Evolutionary conservation across 2,329 filamentous ascomycete genomes (phyloP).

Genomic region (Cytospora piceicola): DNA sequence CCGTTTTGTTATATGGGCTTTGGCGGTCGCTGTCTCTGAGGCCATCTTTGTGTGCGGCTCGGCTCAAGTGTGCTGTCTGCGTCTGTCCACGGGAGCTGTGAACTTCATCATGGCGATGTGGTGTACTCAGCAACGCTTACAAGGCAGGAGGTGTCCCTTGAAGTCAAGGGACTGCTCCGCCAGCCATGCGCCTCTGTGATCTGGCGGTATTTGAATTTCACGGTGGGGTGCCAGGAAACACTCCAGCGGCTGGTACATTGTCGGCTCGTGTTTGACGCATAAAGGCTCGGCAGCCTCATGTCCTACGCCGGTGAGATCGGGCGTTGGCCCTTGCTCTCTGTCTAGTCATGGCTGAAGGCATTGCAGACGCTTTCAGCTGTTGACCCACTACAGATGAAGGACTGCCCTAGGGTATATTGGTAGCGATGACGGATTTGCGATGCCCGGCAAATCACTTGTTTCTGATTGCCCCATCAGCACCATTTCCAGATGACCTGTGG

Average conservation of each 20-base stretch:
- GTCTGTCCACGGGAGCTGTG: neutral
- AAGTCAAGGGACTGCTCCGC: neutral
- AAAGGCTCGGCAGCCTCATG: neutral
- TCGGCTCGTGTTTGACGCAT: neutral
- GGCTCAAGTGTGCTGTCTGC: conserved; percentile 1
- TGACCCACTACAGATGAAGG: neutral
- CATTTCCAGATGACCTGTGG: neutral
- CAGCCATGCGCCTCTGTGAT: neutral
- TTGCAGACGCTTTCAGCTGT: neutral
- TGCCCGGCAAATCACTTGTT: neutral
- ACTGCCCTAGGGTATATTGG: neutral
- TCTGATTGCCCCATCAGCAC: neutral
- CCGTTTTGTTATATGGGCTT: neutral
- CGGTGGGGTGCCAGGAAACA: neutral
- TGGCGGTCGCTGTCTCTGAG: neutral
- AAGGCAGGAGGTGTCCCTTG: neutral
- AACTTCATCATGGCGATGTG: neutral
- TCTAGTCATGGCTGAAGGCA: neutral
- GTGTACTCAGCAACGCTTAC: neutral
- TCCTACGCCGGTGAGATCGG: neutral
- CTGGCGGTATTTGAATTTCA: neutral
- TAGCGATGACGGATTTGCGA: neutral
- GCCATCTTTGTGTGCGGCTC: neutral
- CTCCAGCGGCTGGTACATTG: neutral
- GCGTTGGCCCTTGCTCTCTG: neutral